phyloP scores from a whole-genome alignment of 2,329 filamentous ascomycete genomes.

The Botrytis aclada region DNA sequence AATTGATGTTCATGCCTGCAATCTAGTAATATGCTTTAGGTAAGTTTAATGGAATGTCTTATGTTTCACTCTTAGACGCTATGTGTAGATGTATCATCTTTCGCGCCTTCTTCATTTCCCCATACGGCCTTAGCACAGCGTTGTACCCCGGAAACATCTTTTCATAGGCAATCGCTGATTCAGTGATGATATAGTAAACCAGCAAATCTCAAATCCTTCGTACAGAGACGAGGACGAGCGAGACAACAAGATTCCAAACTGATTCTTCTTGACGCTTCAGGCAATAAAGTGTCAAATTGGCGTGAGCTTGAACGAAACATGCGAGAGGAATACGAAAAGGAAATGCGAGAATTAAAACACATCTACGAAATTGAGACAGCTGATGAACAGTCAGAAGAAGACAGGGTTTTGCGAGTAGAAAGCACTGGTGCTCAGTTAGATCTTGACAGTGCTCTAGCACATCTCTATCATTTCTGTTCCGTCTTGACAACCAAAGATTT shows the following conservation, averaged over 20 bases:
- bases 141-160: neutral
- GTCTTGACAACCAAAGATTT: slow-evolving; percentile 54
- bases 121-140: neutral
- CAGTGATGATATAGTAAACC: slow-evolving; percentile 44
- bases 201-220: slow-evolving; percentile 59
- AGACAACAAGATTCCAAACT: slow-evolving; percentile 54
- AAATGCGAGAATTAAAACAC: slow-evolving; percentile 32
- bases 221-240: slow-evolving; percentile 63
- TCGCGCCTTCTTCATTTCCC: neutral
- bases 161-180: neutral
- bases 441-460: slow-evolving; percentile 68
- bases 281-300: slow-evolving; percentile 51
- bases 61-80: neutral
- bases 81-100: neutral
- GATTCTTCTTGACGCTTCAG: slow-evolving; percentile 20
- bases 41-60: neutral
- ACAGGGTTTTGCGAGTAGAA: slow-evolving; percentile 42
- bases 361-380: slow-evolving; percentile 27
- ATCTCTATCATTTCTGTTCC: slow-evolving; percentile 79
- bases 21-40: slow-evolving; percentile 61
- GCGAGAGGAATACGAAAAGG: slow-evolving; percentile 45
- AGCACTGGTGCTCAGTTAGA: slow-evolving; percentile 63
- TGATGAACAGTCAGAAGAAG: slow-evolving; percentile 36
- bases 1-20: slow-evolving; percentile 62
- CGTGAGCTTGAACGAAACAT: slow-evolving; percentile 67